phyloP scores from a whole-genome alignment of 2,329 filamentous ascomycete species.

The Colletotrichum australisinense region DNA sequence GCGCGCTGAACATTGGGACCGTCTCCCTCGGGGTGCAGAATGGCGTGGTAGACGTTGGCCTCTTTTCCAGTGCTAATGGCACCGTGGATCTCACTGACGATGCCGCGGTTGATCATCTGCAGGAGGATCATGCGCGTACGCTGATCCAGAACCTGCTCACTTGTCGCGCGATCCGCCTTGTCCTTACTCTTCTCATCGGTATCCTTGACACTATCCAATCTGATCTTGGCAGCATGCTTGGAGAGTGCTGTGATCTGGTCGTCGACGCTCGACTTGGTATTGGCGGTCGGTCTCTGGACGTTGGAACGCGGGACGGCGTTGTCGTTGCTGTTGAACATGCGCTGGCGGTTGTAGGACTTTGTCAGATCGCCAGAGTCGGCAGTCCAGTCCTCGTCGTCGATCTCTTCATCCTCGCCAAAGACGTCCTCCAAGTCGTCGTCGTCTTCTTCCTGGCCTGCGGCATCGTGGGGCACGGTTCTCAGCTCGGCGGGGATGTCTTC shows the following conservation, averaged over 20 bases:
- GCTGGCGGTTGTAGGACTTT: conserved; percentile 89
- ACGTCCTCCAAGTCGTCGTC: conserved; percentile 55
- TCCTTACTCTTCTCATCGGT: conserved; percentile 75
- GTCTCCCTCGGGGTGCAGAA: conserved; percentile 70
- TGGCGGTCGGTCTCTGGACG: conserved; percentile 81
- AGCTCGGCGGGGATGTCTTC: conserved; percentile 38
- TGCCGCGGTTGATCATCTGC: conserved; percentile 93
- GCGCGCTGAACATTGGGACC: conserved; percentile 78
- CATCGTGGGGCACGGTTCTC: conserved; percentile 17
- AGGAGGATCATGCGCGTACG: conserved; percentile 94
- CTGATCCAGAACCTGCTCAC: conserved; percentile 93
- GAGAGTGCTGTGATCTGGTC: conserved; percentile 89
- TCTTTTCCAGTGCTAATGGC: conserved; percentile 98
- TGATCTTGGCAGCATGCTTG: conserved; percentile 87
- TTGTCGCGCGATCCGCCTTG: conserved; percentile 92
- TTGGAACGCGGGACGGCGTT: conserved; percentile 77
- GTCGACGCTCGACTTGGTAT: conserved; percentile 83
- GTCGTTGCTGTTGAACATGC: conserved; percentile 67
- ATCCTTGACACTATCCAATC: conserved; percentile 73
- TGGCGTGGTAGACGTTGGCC: conserved; percentile 95
- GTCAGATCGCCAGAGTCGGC: conserved; percentile 76
- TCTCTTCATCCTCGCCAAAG: conserved; percentile 70
- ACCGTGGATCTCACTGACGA: conserved; percentile 92
- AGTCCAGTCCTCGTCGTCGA: conserved; percentile 66
- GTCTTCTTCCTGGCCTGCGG: conserved; percentile 38